These are phyloP conservation scores for Paramecium caudatum DNA, from an alignment of 73 alveolate genomes.

Conservation along the genomic window DNA sequence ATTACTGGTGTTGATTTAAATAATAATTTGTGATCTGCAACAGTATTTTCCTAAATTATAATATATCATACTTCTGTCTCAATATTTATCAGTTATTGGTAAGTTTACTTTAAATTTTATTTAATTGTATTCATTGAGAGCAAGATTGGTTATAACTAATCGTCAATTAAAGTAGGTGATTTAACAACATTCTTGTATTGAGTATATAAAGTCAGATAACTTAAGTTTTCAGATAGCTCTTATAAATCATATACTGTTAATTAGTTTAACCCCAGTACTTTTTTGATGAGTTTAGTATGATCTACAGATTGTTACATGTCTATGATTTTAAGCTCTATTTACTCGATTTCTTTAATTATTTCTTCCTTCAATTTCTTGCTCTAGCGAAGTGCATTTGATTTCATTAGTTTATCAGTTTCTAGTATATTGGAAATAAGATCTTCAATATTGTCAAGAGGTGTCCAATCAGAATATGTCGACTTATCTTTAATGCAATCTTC, in stretches of 20 bases:
- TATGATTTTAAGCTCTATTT: not conserved
- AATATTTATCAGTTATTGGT: not conserved
- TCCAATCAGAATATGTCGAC: slow-evolving; percentile 8
- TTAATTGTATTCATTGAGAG: not conserved
- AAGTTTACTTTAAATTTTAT: not conserved
- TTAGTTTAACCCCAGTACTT: not conserved
- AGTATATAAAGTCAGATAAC: not conserved
- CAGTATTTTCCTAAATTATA: not conserved
- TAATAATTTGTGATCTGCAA: slow-evolving; percentile 36
- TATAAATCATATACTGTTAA: not conserved
- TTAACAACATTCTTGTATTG: slow-evolving; percentile 15
- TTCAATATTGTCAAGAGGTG: slow-evolving; percentile 42
- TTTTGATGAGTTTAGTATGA: slow-evolving; percentile 7
- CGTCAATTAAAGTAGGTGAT: not conserved
- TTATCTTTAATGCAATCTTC: not conserved
- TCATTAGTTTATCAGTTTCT: not conserved
- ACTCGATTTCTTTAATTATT: not conserved
- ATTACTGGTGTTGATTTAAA: slow-evolving; percentile 20
- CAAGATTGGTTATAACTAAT: not conserved
- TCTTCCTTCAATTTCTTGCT: not conserved
- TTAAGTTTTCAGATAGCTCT: slow-evolving; percentile 28
- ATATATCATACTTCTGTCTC: not conserved
- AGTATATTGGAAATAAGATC: not conserved
- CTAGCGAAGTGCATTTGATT: not conserved
- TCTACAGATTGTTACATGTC: not conserved